Percentiles rank a stretch among this genome's conserved stretches.
These are phyloP conservation scores for Apiospora aurea DNA, from an alignment of 2,329 filamentous ascomycete species.

Conservation along the genomic window DNA sequence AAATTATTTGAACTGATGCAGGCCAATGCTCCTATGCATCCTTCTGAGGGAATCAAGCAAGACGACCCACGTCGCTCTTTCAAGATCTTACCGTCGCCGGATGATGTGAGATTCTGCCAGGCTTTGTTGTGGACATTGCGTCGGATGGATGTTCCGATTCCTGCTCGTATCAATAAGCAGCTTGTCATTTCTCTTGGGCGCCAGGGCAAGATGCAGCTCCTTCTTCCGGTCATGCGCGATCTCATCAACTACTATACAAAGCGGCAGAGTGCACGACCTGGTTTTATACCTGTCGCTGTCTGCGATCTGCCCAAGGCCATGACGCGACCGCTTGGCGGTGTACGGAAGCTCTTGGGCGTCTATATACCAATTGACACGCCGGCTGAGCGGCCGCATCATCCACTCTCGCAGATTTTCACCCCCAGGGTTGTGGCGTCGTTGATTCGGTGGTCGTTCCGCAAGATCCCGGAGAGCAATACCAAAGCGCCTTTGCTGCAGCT, in stretches of 20 bases:
- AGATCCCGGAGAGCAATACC: conserved; percentile 38
- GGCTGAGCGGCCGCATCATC: conserved; percentile 50
- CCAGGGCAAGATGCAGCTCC: conserved; percentile 51
- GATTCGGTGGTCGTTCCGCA: conserved; percentile 55
- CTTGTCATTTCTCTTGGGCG: conserved; percentile 54
- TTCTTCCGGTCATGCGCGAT: conserved; percentile 53
- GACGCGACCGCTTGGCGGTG: conserved; percentile 42
- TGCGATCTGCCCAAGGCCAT: conserved; percentile 49
- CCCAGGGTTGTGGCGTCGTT: conserved; percentile 47
- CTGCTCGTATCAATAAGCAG: conserved; percentile 50
- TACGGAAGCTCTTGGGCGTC: conserved; percentile 42
- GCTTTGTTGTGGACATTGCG: conserved; percentile 38
- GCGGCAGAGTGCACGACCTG: conserved; percentile 36
- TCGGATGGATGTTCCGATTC: conserved; percentile 48
- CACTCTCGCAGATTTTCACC: conserved; percentile 55
- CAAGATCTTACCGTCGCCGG: neutral
- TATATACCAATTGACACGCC: conserved; percentile 53
- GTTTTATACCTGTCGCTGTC: conserved; percentile 52
- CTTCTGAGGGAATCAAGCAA: neutral
- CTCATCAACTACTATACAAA: conserved; percentile 49
- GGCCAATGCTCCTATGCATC: conserved; percentile 33
- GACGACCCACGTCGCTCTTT: too few species aligned
- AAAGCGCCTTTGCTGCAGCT: conserved; percentile 25
- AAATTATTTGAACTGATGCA: conserved; percentile 41
- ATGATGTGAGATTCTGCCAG: conserved; percentile 40